Conservation (phyloP, 2,329 filamentous ascomycete genomes). For the Beauveria asiatica region DNA sequence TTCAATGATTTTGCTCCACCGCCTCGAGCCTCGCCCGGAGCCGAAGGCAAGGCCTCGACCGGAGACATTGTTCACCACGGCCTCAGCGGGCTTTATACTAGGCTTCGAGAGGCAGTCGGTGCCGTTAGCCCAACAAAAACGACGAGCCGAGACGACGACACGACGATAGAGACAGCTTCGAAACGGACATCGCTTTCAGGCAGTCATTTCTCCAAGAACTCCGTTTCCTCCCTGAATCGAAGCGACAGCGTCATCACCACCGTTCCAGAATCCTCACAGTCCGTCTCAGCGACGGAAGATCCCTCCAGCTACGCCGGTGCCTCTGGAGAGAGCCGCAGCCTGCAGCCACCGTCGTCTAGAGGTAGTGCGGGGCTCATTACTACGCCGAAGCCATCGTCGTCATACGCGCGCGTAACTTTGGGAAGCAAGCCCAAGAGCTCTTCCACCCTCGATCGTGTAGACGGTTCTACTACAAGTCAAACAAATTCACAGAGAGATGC, state of each 20-base stretch:
- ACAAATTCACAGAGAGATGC: slow-evolving; percentile 42
- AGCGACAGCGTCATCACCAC: slow-evolving; percentile 28
- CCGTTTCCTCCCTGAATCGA: slow-evolving; percentile 32
- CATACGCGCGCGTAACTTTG: slow-evolving; percentile 28
- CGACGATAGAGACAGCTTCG: slow-evolving; percentile 34
- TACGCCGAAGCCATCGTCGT: slow-evolving; percentile 33
- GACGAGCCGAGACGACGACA: slow-evolving; percentile 33
- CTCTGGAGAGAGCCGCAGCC: slow-evolving; percentile 7
- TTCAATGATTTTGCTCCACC: slow-evolving; percentile 87
- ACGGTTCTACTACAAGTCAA: slow-evolving; percentile 43
- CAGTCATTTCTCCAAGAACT: slow-evolving; percentile 33
- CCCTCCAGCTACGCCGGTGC: slow-evolving; percentile 6
- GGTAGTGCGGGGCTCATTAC: slow-evolving; percentile 37
- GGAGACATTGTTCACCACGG: slow-evolving; percentile 76
- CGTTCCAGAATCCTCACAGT: neutral
- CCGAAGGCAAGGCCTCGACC: slow-evolving; percentile 61
- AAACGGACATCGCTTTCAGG: slow-evolving; percentile 33
- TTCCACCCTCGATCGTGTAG: slow-evolving; percentile 33
- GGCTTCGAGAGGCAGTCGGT: slow-evolving; percentile 74
- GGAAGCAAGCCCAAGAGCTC: slow-evolving; percentile 35
- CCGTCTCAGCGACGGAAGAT: neutral
- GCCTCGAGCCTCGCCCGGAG: slow-evolving; percentile 45
- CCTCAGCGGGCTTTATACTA: slow-evolving; percentile 79
- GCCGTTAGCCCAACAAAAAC: slow-evolving; percentile 43
- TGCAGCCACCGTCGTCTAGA: slow-evolving; percentile 31